Conservation (phyloP, 371 early-diverging fungal genomes). For the Mucor irregularis region DNA sequence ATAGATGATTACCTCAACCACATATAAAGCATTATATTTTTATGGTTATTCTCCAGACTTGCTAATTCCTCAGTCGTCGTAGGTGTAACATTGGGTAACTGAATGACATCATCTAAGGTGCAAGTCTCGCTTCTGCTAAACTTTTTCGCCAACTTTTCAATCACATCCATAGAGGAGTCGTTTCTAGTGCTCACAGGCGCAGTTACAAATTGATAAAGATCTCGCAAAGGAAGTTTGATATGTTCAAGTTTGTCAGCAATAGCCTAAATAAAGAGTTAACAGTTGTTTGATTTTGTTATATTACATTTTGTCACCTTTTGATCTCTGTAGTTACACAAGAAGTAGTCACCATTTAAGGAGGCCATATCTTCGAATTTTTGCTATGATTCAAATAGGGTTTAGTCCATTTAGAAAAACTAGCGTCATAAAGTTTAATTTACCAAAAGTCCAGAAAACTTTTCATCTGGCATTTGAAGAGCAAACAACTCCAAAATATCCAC, state of each 20-base stretch:
- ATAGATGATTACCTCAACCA: conserved; percentile 71
- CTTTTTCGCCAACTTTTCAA: conserved; percentile 38
- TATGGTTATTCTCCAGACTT: conserved; percentile 71
- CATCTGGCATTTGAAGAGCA: conserved; percentile 69
- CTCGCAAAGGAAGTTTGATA: conserved; percentile 57
- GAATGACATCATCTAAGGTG: conserved; percentile 49
- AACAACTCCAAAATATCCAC: conserved; percentile 83
- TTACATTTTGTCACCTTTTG: conserved; percentile 50
- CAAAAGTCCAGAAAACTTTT: conserved; percentile 64
- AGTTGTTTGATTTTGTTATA: not conserved
- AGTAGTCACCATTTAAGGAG: conserved; percentile 67
- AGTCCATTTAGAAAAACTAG: too few relatives aligned
- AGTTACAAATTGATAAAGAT: conserved; percentile 66
- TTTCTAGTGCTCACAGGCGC: conserved; percentile 64
- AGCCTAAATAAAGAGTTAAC: conserved; percentile 13
- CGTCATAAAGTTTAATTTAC: too few relatives aligned
- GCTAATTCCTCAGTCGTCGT: conserved; percentile 30
- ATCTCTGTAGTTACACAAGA: conserved; percentile 73
- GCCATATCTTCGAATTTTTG: conserved; percentile 73
- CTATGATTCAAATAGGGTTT: conserved; percentile 25
- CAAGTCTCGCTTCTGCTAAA: conserved; percentile 40
- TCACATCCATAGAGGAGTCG: conserved; percentile 20
- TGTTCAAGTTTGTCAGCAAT: conserved; percentile 70
- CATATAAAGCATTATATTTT: conserved; percentile 78
- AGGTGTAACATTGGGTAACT: conserved; percentile 47